Percentiles rank a stretch among this genome's conserved stretches.
Conservation (phyloP, 2,329 filamentous ascomycete genomes). For the Fusarium sp. region DNA sequence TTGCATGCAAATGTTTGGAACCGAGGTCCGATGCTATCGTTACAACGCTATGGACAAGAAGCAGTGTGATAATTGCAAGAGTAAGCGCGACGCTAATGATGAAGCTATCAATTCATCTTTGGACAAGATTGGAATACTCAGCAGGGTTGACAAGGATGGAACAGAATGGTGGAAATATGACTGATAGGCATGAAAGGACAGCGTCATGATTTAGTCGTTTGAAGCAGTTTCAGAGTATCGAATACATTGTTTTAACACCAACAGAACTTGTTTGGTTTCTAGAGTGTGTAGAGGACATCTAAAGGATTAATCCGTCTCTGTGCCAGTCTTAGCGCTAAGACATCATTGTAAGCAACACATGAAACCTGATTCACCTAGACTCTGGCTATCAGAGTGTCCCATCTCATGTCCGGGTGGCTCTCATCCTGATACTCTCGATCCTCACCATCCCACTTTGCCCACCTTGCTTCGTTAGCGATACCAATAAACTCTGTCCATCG, state of each 20-base stretch:
- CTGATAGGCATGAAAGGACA: not conserved
- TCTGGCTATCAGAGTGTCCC: not conserved
- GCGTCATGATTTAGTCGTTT: not conserved
- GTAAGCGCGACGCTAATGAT: conserved; percentile 21
- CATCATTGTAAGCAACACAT: not conserved
- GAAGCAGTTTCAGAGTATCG: not conserved
- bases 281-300: not conserved
- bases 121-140: conserved; percentile 28
- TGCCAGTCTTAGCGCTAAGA: not conserved
- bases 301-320: not conserved
- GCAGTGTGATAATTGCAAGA: conserved; percentile 28
- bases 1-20: not conserved
- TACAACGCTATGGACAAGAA: conserved; percentile 19
- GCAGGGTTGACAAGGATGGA: conserved; percentile 17
- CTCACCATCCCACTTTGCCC: not conserved
- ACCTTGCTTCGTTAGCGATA: not conserved
- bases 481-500: not conserved
- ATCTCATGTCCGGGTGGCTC: not conserved
- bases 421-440: not conserved
- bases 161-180: conserved; percentile 21
- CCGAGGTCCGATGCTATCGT: not conserved
- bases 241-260: not conserved
- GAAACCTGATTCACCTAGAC: not conserved
- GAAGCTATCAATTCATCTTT: conserved; percentile 26
- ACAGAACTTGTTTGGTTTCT: not conserved